These are phyloP conservation scores for Zygoascus tannicola DNA, from an alignment of 805 yeast genomes.

Conservation along the genomic window DNA sequence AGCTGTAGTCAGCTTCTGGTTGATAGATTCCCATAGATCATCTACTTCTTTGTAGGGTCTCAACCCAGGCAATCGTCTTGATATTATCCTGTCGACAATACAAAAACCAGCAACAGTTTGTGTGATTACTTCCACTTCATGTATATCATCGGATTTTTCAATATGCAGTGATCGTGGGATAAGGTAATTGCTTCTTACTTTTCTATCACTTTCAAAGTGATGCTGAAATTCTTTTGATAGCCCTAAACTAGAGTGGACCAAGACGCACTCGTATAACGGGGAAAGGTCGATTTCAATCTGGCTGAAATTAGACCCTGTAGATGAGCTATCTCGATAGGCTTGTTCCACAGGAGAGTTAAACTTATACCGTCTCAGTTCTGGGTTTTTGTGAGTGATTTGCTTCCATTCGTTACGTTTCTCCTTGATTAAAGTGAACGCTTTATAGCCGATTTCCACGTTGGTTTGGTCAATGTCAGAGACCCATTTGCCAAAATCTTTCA, in stretches of 20 bases:
- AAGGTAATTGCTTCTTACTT: constrained; percentile 58
- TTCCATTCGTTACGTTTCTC: constrained; percentile 56
- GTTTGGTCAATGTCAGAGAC: constrained; percentile 36
- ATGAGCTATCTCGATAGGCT: constrained; percentile 54
- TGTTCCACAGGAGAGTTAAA: constrained; percentile 82
- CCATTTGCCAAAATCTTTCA: constrained; percentile 52
- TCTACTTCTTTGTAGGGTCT: constrained; percentile 54
- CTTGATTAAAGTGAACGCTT: constrained; percentile 45
- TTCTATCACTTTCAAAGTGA: constrained; percentile 62
- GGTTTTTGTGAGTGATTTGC: constrained; percentile 34
- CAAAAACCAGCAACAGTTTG: constrained; percentile 65
- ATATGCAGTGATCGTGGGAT: constrained; percentile 36
- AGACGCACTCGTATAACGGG: constrained; percentile 72
- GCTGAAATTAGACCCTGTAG: constrained; percentile 40
- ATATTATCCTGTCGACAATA: constrained; percentile 61
- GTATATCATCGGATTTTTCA: constrained; percentile 36
- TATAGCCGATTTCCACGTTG: constrained; percentile 44
- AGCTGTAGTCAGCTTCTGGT: constrained; percentile 25
- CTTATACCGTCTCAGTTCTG: constrained; percentile 45
- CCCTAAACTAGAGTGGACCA: constrained; percentile 70
- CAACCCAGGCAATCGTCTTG: constrained; percentile 48
- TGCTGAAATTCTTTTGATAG: constrained; percentile 51
- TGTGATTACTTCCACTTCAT: constrained; percentile 14
- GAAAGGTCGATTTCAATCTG: constrained; percentile 45
- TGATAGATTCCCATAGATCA: constrained; percentile 69